Percentiles rank a stretch among this genome's conserved stretches.
phyloP scores from a whole-genome alignment of 345 rosid species.

The Moricandia arvensis region DNA sequence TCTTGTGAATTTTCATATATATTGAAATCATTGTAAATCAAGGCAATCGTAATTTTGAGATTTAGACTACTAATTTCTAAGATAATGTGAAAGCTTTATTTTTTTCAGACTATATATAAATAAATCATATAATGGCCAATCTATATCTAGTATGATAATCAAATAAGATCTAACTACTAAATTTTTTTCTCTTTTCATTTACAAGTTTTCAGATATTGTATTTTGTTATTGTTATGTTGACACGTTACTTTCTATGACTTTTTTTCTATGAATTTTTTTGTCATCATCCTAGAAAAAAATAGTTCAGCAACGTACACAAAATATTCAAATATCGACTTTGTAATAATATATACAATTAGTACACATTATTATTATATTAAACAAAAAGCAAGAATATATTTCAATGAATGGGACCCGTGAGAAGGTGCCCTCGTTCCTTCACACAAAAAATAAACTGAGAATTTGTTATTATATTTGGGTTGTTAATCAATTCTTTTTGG shows the following conservation, averaged over 20 bases:
- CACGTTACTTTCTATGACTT: slow-evolving; percentile 26
- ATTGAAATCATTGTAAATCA: not conserved
- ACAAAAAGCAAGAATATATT: slow-evolving; percentile 33
- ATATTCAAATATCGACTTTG: slow-evolving; percentile 21
- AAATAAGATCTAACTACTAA: slow-evolving; percentile 7
- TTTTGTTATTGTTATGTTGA: slow-evolving; percentile 26
- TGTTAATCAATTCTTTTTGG: slow-evolving; percentile 9
- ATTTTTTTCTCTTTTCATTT: slow-evolving; percentile 9
- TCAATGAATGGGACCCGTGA: slow-evolving; percentile 33
- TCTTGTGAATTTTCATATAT: not conserved
- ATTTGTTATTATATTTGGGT: slow-evolving; percentile 5
- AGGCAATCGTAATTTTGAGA: not conserved
- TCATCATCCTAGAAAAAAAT: slow-evolving; percentile 30
- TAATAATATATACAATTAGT: slow-evolving; percentile 19
- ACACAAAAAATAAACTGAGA: not conserved
- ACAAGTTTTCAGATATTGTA: not conserved
- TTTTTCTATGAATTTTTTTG: too few species aligned
- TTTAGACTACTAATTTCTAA: not conserved
- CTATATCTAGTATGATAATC: slow-evolving; percentile 22
- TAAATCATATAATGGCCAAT: not conserved
- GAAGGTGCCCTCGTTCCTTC: slow-evolving; percentile 34
- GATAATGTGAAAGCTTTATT: not conserved
- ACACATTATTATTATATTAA: not conserved
- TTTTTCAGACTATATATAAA: not conserved
- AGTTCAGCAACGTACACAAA: slow-evolving; percentile 18